Evolutionary conservation across 2,329 filamentous ascomycete species (phyloP), one percentile per base, ranked within the genome.

Genomic region (Xylariaceae sp.): DNA sequence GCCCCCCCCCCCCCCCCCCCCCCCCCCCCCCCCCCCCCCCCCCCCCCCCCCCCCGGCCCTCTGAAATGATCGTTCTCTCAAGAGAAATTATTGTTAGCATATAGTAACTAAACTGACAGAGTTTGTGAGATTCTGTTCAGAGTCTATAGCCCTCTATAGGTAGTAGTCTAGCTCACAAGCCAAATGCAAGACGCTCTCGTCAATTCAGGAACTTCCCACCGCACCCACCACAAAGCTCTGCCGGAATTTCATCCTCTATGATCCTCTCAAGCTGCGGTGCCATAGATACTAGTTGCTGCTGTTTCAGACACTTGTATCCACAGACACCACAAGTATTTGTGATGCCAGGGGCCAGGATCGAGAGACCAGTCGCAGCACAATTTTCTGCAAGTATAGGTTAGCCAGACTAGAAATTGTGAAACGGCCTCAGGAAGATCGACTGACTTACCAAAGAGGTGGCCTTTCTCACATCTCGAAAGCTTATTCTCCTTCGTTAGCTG

Each of bases 271-370:
- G 43, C 24, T 57, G 46, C 1, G 53, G 53, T 3, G 52, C 52
- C 29, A 60, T 41, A 2, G 22, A 24, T 3, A 55, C 30, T 12
- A 79, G 57, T 47, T 71, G 66, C 4, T 66, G 61, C 0, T 65
- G 56, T 34, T 69, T 66, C 16, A 80, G 63, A 7, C 73, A 77
- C 18, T 76, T 68, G 19, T 68, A 57, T 13, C 69, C 71, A 49
- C 78, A 81, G 2, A 80, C 72, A 16, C 71, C 73, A 39, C 78
- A 81, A 3, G 71, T 68, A 26, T 70, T 65, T 0, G 76, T 79
- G 35, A 73, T 65, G 3, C 72, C 74, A 0, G 77, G 77, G 2
- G 66, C 68, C 43, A 76, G 63, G 47, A 81, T 76, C 11, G 76
- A 71, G 7, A 81, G 57, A 1, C 74, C 73, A 0, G 73, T 77